A percentile compares a stretch with the other conserved stretches of the same genome.
These are phyloP conservation scores for Carpinus viminea DNA, from an alignment of 306 rosid genomes.

Conservation along the genomic window DNA sequence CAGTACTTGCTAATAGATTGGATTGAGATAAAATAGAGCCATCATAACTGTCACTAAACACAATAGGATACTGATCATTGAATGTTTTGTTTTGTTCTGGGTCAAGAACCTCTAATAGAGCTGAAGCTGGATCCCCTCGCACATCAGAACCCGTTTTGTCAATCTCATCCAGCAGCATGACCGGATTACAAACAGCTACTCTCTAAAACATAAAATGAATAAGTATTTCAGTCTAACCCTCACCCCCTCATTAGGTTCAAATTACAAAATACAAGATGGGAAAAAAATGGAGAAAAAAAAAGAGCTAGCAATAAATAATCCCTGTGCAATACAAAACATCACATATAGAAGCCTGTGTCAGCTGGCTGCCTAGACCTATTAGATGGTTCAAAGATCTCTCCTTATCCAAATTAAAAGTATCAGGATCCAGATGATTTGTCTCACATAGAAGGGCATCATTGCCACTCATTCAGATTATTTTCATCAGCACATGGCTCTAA, in stretches of 20 bases:
- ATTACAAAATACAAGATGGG: neutral
- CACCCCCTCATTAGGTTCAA: conserved; percentile 1
- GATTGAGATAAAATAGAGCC: neutral
- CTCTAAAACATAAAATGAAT: conserved; percentile 45
- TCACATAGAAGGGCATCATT: neutral
- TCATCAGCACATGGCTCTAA: neutral
- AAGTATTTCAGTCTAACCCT: conserved; percentile 20
- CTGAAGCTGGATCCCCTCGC: conserved; percentile 99
- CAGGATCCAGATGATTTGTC: neutral
- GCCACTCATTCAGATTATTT: neutral
- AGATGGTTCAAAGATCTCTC: neutral
- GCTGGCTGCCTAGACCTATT: neutral
- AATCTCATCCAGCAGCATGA: conserved; percentile 93
- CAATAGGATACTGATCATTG: conserved; percentile 95
- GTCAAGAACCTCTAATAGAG: conserved; percentile 94
- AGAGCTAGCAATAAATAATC: conserved; percentile 1
- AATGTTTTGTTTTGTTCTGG: conserved; percentile 91
- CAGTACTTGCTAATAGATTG: neutral
- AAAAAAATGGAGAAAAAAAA: conserved; percentile 2
- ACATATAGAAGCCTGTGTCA: neutral
- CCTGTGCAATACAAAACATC: neutral
- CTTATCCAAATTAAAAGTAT: neutral
- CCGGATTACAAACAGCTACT: conserved; percentile 88
- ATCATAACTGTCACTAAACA: neutral
- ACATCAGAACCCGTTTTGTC: conserved; percentile 97